A percentile compares a stretch with the other conserved stretches of the same genome.
Evolutionary conservation across 495 filamentous ascomycete species (phyloP).

Genomic region (Entonaema liquescens): DNA sequence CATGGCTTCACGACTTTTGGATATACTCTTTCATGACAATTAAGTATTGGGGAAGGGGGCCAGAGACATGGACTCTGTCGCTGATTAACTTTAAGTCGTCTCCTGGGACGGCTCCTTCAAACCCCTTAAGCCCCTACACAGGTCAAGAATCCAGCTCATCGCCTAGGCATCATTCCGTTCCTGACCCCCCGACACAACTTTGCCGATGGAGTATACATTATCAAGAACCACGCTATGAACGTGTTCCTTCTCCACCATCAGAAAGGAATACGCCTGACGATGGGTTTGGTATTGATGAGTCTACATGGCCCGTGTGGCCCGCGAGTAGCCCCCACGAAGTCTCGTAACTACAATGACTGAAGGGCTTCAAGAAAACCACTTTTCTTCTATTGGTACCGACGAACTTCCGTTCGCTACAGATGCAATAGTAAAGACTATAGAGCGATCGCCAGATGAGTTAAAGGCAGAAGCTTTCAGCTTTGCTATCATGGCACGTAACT

Average conservation of each 20-base stretch:
- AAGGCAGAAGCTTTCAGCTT: neutral
- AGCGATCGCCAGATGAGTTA: neutral
- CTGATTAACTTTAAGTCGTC: neutral
- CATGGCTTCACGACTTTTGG: neutral
- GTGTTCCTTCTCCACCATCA: neutral
- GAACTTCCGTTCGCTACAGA: neutral
- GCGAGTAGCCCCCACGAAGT: neutral
- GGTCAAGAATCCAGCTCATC: neutral
- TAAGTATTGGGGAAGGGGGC: neutral
- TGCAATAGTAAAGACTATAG: neutral
- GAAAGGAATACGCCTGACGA: neutral
- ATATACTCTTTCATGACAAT: neutral
- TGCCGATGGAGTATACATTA: neutral
- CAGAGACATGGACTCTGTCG: neutral
- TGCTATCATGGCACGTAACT: neutral
- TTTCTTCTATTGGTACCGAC: neutral
- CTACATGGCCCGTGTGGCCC: neutral
- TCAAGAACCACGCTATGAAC: neutral
- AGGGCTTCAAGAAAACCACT: neutral
- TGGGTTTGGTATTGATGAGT: neutral
- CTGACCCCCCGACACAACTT: neutral
- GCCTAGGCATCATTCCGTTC: neutral
- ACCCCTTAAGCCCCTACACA: neutral
- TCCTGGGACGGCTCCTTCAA: neutral
- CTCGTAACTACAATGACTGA: neutral